Percentiles rank a stretch among this genome's conserved stretches.
Conservation (phyloP, 75 land plant species). For the Sequoiadendron giganteum region DNA sequence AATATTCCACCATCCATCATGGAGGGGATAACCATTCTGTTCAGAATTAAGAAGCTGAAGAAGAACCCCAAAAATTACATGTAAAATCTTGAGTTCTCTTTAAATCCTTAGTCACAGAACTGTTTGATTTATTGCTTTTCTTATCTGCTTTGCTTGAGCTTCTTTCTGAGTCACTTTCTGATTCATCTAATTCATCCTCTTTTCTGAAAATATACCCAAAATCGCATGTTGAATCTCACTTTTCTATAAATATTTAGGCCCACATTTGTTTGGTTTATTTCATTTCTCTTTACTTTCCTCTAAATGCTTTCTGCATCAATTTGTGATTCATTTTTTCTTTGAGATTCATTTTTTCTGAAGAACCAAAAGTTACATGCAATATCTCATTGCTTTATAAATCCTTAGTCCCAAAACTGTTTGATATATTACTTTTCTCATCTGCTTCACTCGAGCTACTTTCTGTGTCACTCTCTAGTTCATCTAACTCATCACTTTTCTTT, state of each 20-base stretch:
- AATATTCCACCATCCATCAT: background rate
- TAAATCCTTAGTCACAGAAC: background rate
- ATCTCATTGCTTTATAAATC: background rate
- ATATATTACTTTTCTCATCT: conserved; percentile 13
- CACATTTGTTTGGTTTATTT: background rate
- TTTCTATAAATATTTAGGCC: background rate
- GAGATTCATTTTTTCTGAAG: background rate
- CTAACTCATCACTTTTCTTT: conserved; percentile 10
- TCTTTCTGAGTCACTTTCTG: conserved; percentile 25
- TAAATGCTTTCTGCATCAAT: background rate
- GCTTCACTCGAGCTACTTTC: conserved; percentile 35
- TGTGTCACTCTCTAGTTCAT: conserved; percentile 27
- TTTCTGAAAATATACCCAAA: background rate
- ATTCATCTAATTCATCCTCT: conserved; percentile 19
- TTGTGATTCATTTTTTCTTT: background rate
- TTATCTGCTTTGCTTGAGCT: conserved; percentile 21
- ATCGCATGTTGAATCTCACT: background rate
- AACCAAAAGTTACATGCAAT: background rate
- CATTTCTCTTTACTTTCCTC: background rate
- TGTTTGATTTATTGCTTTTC: background rate
- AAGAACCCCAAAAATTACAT: conserved; percentile 2
- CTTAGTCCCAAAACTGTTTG: conserved; percentile 5
- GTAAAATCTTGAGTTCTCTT: background rate
- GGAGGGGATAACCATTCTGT: background rate
- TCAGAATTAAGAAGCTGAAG: background rate